Evolutionary conservation across 176 grass and related monocot genomes (phyloP), one percentile per base, ranked within the genome.

Genomic region (Bothriochloa decipiens): DNA sequence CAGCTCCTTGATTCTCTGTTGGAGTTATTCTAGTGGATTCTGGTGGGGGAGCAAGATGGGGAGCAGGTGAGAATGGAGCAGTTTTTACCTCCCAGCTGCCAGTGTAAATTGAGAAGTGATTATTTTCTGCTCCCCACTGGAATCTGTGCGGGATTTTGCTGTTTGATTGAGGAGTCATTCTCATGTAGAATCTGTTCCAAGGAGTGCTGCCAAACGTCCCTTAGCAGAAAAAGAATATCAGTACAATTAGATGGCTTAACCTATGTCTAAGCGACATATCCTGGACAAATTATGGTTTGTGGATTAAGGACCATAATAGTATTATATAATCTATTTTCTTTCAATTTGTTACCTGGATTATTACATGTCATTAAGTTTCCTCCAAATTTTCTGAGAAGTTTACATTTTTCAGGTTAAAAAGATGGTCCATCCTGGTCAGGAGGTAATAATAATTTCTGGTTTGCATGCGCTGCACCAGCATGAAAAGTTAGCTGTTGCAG

Each of bases 391-490:
- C 40, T 58, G 49, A 67, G 50, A 42, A 29, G 9, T 89, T 75
- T 0, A 17, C 64, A 23, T 80, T 74, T 82, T 88, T 81, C 82
- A 99, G 96, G 91, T 99, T 27, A 99, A 96, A 83, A 99, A 92
- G 77, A 96, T 96, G 93, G 91, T 92, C 57, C 96, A 96, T 68
- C 22, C 88, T 78, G 93, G 91, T 49, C 93, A 99, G 80, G 96
- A 99, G 71, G 91, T 99, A 83, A 91, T 99, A 92, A 88, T 96
- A 67, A 87, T 99, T 72, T 92, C 91, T 81, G 96, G 93, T 80
- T 96, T 89, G 0, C 96, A 96, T 85, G 89, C 93, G 68, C 85
- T 99, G 33, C 96, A 99, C 88, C 89, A 91, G 16, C 96, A 99
- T 47, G 96, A 99, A 82, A 94, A 96, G 82, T 91, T 99, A 83